Evolutionary conservation across 495 filamentous ascomycete genomes (phyloP).

Genomic region (Bacidia gigantensis): DNA sequence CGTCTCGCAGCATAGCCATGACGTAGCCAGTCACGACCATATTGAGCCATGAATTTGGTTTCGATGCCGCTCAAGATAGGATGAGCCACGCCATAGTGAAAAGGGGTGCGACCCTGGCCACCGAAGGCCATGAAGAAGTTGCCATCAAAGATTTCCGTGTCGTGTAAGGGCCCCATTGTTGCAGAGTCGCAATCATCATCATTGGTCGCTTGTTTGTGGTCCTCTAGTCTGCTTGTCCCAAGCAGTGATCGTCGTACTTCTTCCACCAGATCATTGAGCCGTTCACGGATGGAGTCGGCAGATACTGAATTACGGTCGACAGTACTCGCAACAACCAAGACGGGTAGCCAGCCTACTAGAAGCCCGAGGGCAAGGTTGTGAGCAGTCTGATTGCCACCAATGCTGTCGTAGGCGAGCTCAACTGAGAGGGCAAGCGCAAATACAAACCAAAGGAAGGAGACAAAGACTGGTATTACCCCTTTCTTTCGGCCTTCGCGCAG

Average conservation of each 20-base stretch:
- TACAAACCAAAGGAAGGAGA: conserved; percentile 30
- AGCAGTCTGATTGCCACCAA: conserved; percentile 30
- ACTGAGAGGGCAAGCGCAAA: conserved; percentile 26
- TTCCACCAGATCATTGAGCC: conserved; percentile 26
- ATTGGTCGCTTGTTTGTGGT: conserved; percentile 13
- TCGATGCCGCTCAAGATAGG: conserved; percentile 32
- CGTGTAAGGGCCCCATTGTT: conserved; percentile 5
- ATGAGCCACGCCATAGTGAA: conserved; percentile 34
- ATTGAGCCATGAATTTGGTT: conserved; percentile 23
- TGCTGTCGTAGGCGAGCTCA: conserved; percentile 23
- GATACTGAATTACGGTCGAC: conserved; percentile 37
- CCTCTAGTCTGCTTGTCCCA: conserved; percentile 12
- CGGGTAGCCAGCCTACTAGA: conserved; percentile 16
- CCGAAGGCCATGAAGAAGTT: conserved; percentile 29
- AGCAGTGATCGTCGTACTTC: conserved; percentile 22
- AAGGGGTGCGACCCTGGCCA: conserved; percentile 35
- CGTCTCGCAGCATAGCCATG: conserved; percentile 23
- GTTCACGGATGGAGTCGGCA: conserved; percentile 25
- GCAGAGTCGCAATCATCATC: conserved; percentile 4
- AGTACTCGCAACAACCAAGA: conserved; percentile 30
- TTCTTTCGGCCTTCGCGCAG: conserved; percentile 25
- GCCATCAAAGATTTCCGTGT: conserved; percentile 11
- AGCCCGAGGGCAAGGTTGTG: conserved; percentile 36
- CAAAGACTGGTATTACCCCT: conserved; percentile 29
- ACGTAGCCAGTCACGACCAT: conserved; percentile 27